A percentile compares a stretch with the other conserved stretches of the same genome.
These are phyloP conservation scores for Elsinoe arachidis DNA, from an alignment of 2,329 filamentous ascomycete genomes.

Conservation along the genomic window DNA sequence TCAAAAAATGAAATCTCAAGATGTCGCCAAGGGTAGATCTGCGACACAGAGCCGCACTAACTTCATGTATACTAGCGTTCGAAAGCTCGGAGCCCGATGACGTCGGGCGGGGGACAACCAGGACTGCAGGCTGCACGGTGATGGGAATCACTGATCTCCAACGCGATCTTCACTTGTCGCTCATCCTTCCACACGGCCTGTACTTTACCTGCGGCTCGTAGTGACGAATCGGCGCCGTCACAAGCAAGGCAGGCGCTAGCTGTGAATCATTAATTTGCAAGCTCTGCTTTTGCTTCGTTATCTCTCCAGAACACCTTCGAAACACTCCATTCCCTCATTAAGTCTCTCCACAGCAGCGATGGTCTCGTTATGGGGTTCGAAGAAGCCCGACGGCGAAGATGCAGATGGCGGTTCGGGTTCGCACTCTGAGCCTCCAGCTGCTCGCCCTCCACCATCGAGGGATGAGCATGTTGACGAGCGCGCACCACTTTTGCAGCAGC, in stretches of 20 bases:
- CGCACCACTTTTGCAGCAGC: constrained; percentile 56
- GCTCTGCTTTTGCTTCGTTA: background rate
- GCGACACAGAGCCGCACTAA: background rate
- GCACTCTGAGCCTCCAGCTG: constrained; percentile 13
- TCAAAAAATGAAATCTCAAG: background rate
- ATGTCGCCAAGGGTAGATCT: background rate
- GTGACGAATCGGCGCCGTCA: constrained; percentile 1
- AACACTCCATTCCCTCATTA: background rate
- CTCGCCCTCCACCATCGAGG: constrained; percentile 20
- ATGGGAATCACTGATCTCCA: background rate
- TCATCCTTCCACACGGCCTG: constrained; percentile 6
- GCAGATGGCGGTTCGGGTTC: constrained; percentile 24
- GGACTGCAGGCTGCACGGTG: background rate
- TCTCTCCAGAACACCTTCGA: background rate
- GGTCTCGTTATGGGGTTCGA: constrained; percentile 49
- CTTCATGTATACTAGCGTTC: background rate
- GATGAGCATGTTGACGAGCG: constrained; percentile 45
- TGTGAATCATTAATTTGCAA: background rate
- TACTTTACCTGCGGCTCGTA: background rate
- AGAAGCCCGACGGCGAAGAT: constrained; percentile 37
- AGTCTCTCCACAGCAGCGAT: constrained; percentile 23
- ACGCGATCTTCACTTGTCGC: constrained; percentile 1
- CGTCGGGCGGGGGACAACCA: background rate
- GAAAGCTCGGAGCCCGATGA: no score
- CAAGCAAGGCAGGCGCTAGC: background rate